A percentile compares a stretch with the other conserved stretches of the same genome.
phyloP scores from a whole-genome alignment of 768 basidiomycete species.

The Gymnopilus dilepis region DNA sequence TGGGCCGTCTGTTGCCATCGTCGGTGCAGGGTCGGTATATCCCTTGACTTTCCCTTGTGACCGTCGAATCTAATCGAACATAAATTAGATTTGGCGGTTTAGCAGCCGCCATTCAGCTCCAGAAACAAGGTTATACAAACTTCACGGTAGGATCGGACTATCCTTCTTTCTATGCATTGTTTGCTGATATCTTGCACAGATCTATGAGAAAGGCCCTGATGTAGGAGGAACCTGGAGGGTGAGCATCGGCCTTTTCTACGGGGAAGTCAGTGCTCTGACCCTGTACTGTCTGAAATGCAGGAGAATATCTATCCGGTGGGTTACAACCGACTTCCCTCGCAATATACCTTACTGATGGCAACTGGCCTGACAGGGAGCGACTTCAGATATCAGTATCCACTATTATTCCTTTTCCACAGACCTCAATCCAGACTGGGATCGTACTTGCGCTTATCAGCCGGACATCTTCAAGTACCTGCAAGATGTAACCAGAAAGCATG shows the following conservation, averaged over 20 bases:
- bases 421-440: slow-evolving; percentile 45
- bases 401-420: slow-evolving; percentile 54
- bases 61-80: neutral
- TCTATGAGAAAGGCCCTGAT: slow-evolving; percentile 48
- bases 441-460: slow-evolving; percentile 43
- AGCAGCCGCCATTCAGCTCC: slow-evolving; percentile 47
- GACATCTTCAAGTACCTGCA: slow-evolving; percentile 50
- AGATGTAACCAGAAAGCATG: slow-evolving; percentile 43
- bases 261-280: neutral
- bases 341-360: neutral
- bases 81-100: slow-evolving; percentile 46
- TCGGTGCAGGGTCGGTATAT: slow-evolving; percentile 39
- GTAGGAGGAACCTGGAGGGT: slow-evolving; percentile 60
- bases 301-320: slow-evolving; percentile 40
- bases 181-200: slow-evolving; percentile 31
- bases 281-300: slow-evolving; percentile 21
- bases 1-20: slow-evolving; percentile 28
- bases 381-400: slow-evolving; percentile 45
- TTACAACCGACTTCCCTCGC: neutral
- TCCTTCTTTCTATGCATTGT: neutral
- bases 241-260: slow-evolving; percentile 29
- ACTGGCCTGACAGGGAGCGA: slow-evolving; percentile 38
- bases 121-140: slow-evolving; percentile 41
- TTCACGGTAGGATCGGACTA: slow-evolving; percentile 43
- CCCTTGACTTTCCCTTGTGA: neutral